Evolutionary conservation across 2,329 filamentous ascomycete genomes (phyloP), one percentile per base, ranked within the genome.

Genomic region (Lachnellula arida): DNA sequence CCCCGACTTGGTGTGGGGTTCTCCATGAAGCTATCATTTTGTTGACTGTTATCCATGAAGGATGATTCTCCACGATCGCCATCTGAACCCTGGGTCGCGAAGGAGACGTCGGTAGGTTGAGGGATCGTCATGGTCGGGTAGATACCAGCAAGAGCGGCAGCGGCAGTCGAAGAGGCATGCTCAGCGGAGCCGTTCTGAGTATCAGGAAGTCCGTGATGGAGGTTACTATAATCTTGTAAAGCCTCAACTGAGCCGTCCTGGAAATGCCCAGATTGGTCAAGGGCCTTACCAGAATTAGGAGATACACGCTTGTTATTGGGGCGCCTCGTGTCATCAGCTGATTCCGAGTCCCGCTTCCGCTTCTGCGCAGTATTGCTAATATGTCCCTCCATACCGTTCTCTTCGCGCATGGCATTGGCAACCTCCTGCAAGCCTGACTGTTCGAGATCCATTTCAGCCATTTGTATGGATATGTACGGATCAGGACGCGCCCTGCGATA

Each of bases 101-200:
- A 82, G 22, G 78, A 74, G 11, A 80, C 70, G 59, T 81, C 79
- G 3, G 79, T 81, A 9, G 78, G 74, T 67, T 80, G 78, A 14
- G 79, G 79, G 19, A 81, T 77, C 14, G 76, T 80, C 78, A 82
- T 81, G 56, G 76, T 76, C 51, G 69, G 69, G 65, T 80, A 81
- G 54, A 70, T 67, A 46, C 69, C 68, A 46, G 64, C 66, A 40
- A 69, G 61, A 39, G 68, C 68, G 53, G 84, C 84, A 19, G 81
- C 82, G 49, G 84, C 83, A 42, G 84, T 86, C 48, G 84, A 84
- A 61, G 74, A 77, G 51, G 75, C 73, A 67, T 69, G 76, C 67
- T 74, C 76, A 54, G 75, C 71, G 44, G 78, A 73, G 54, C 79
- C 79, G 61, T 82, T 84, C 59, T 81, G 79, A 48, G 76, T 74